Evolutionary conservation across 2,329 filamentous ascomycete species (phyloP), one percentile per base, ranked within the genome.

Genomic region (Hypomyces rosellus): DNA sequence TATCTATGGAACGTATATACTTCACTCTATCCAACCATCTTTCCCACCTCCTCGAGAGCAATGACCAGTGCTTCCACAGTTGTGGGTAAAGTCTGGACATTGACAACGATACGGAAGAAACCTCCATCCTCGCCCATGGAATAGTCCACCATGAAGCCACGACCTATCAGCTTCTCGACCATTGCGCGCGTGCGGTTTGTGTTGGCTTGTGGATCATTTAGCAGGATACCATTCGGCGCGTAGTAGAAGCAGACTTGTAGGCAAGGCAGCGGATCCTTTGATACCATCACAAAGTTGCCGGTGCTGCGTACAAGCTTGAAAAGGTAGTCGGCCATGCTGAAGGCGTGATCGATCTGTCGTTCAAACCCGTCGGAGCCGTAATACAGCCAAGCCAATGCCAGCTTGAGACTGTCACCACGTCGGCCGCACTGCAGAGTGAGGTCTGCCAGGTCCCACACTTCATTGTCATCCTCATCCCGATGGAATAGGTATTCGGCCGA

Each of bases 231-330:
- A 1, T 55, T 56, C 0, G 81, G 81, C 0, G 85, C 82, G 61
- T 88, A 90, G 66, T 96, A 96, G 67, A 97, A 97, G 73, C 92
- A 96, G 20, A 97, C 87, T 70, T 97, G 93, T 64, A 96, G 72
- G 69, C 92, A 97, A 1, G 89, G 88, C 43, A 90, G 85, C 22
- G 89, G 88, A 59, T 87, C 84, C 50, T 81, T 76, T 11, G 83
- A 88, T 3, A 96, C 80, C 14, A 95, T 74, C n/a, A 80, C 71
- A 59, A 97, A 86, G 58, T 88, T 73, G 0, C 70, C 64, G 39
- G 76, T 74, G 13, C 70, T 43, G 4, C 73, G 67, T 2, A 96
- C 63, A 1, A 84, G 67, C 0, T 63, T 63, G 1, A 85, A 81
- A n/a, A 97, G 74, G 58, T 88, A 77, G 4, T 76, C 73, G 0